A percentile compares a stretch with the other conserved stretches of the same genome.
These are phyloP conservation scores for Cudoniella acicularis DNA, from an alignment of 495 filamentous ascomycete species.

Conservation along the genomic window DNA sequence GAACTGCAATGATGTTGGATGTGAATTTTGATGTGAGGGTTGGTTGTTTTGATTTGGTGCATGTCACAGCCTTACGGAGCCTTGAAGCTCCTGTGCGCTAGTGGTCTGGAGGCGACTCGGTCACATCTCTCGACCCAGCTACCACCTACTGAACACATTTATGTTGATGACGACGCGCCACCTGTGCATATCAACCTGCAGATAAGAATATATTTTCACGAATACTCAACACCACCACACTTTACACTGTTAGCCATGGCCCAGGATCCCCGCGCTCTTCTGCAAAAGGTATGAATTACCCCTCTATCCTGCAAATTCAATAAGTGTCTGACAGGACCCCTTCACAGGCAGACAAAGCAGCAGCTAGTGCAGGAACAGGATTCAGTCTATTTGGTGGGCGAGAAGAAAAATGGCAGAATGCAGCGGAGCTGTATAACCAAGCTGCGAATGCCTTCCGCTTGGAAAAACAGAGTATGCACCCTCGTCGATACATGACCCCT, in stretches of 20 bases:
- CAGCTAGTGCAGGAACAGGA: constrained; percentile 63
- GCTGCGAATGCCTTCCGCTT: constrained; percentile 79
- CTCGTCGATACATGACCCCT: neutral
- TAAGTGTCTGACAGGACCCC: constrained; percentile 9
- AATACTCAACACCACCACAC: neutral
- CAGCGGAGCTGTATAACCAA: constrained; percentile 74
- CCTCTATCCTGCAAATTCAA: constrained; percentile 17
- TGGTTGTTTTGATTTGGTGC: neutral
- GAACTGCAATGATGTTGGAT: too few relatives aligned
- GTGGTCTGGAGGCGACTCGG: constrained; percentile 4
- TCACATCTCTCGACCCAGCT: constrained; percentile 3
- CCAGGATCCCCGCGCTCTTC: constrained; percentile 52
- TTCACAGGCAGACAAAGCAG: constrained; percentile 73
- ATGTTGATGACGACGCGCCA: neutral
- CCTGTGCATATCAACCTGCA: neutral
- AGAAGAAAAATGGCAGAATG: constrained; percentile 80
- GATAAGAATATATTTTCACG: neutral
- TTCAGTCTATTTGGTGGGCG: constrained; percentile 71
- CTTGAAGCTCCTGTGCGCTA: neutral
- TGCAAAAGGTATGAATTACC: constrained; percentile 49
- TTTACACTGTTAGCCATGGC: constrained; percentile 19
- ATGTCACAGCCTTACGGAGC: neutral
- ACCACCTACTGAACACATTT: constrained; percentile 4
- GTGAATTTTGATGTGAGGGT: too few relatives aligned
- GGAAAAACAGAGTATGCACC: constrained; percentile 59